These are phyloP conservation scores for Carex kokanica DNA, from an alignment of 176 grass and related monocot genomes.

Conservation along the genomic window DNA sequence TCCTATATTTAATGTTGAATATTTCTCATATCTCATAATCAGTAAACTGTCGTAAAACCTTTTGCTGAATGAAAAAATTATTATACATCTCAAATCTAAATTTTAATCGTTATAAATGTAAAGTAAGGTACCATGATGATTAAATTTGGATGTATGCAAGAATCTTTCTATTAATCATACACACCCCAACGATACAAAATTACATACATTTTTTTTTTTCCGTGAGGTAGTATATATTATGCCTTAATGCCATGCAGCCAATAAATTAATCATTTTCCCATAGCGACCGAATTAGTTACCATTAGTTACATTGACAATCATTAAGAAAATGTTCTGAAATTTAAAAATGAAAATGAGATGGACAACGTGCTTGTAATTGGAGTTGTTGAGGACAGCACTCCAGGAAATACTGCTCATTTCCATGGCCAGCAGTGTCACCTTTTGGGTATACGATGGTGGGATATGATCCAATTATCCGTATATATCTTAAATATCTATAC, in stretches of 20 bases:
- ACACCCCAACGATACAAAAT: not conserved
- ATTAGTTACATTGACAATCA: not conserved
- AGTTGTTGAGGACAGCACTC: conserved; percentile 18
- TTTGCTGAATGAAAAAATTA: too few species aligned
- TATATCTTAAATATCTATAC: not conserved
- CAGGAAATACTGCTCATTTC: conserved; percentile 24
- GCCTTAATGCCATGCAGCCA: not conserved
- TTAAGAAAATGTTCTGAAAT: not conserved
- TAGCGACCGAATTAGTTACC: not conserved
- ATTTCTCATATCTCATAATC: too few species aligned
- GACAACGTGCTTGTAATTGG: not conserved
- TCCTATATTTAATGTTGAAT: too few species aligned
- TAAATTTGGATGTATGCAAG: too few species aligned
- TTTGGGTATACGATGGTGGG: not conserved
- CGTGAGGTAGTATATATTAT: too few species aligned
- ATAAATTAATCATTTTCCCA: not conserved
- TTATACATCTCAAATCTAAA: not conserved
- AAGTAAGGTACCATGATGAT: too few species aligned
- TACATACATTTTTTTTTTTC: not conserved
- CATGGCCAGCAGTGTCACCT: conserved; percentile 9
- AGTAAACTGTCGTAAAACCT: too few species aligned
- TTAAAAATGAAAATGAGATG: not conserved
- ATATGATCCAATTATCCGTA: not conserved
- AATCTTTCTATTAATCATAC: not conserved
- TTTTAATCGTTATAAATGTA: not conserved